Evolutionary conservation across 2,329 filamentous ascomycete genomes (phyloP).

Genomic region (Mollisiaceae sp.): DNA sequence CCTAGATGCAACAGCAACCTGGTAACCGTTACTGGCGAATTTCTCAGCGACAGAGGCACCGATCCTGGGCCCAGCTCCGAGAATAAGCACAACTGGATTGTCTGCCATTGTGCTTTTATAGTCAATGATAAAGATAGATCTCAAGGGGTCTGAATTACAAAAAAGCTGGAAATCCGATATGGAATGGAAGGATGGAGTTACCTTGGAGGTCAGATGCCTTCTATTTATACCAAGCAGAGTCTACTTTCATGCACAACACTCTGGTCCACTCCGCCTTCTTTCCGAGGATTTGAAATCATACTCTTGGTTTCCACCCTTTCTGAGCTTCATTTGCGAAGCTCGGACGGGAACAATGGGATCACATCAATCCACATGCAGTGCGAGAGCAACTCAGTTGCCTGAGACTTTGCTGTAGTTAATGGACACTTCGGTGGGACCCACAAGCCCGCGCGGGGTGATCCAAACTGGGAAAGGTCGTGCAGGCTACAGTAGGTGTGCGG

Average conservation of each 20-base stretch:
- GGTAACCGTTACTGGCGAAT: conserved; percentile 49
- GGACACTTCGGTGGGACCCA: conserved; percentile 23
- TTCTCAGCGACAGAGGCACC: conserved; percentile 45
- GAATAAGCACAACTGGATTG: conserved; percentile 42
- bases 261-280: conserved; percentile 15
- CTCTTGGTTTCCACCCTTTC: conserved; percentile 15
- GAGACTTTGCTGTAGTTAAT: not conserved
- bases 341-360: not conserved
- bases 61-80: conserved; percentile 50
- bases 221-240: conserved; percentile 30
- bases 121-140: conserved; percentile 16
- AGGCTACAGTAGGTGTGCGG: conserved; percentile 14
- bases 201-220: conserved; percentile 18
- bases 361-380: not conserved
- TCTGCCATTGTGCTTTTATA: conserved; percentile 4
- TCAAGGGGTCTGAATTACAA: conserved; percentile 22
- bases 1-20: conserved; percentile 48
- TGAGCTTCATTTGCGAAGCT: not conserved
- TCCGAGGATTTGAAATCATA: conserved; percentile 27
- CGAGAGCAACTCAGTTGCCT: not conserved
- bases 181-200: conserved; percentile 22
- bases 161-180: conserved; percentile 30
- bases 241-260: conserved; percentile 22
- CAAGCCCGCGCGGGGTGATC: conserved; percentile 34
- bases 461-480: not conserved